Conservation (phyloP, 2,329 filamentous ascomycete species). For the Colletotrichum liaoningense region DNA sequence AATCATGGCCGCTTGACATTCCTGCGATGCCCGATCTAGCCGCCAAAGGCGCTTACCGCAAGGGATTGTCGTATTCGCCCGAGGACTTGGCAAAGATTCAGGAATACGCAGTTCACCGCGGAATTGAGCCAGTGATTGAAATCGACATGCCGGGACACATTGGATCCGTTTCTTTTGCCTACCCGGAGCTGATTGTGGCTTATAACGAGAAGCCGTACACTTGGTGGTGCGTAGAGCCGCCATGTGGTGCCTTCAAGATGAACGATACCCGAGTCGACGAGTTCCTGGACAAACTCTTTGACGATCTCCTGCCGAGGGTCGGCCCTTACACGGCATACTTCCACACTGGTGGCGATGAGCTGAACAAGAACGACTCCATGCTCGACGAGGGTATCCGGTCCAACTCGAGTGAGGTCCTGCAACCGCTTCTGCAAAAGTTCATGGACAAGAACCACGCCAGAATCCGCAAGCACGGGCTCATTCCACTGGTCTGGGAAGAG, state of each 20-base stretch:
- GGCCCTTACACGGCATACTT: slow-evolving; percentile 79
- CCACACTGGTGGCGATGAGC: slow-evolving; percentile 89
- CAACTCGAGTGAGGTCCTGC: slow-evolving; percentile 72
- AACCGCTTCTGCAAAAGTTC: slow-evolving; percentile 82
- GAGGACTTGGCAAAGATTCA: slow-evolving; percentile 75
- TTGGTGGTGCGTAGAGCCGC: slow-evolving; percentile 71
- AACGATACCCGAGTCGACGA: slow-evolving; percentile 76
- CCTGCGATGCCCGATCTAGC: slow-evolving; percentile 79
- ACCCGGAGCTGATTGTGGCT: slow-evolving; percentile 79
- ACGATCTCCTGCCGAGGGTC: slow-evolving; percentile 81
- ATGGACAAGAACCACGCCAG: slow-evolving; percentile 76
- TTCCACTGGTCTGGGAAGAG: slow-evolving; percentile 89
- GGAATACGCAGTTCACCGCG: slow-evolving; percentile 74
- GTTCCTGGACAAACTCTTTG: slow-evolving; percentile 79
- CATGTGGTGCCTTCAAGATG: slow-evolving; percentile 79
- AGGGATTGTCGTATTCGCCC: slow-evolving; percentile 74
- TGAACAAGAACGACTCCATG: slow-evolving; percentile 80
- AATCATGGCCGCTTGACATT: slow-evolving; percentile 88
- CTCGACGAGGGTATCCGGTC: slow-evolving; percentile 80
- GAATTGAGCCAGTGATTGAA: slow-evolving; percentile 79
- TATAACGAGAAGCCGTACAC: slow-evolving; percentile 68
- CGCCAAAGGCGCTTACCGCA: slow-evolving; percentile 77
- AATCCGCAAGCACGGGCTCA: slow-evolving; percentile 72
- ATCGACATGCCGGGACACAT: slow-evolving; percentile 88
- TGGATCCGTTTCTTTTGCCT: slow-evolving; percentile 71